A percentile compares a stretch with the other conserved stretches of the same genome.
Evolutionary conservation across 2,329 filamentous ascomycete species (phyloP).

Genomic region (Clonostachys chloroleuca): DNA sequence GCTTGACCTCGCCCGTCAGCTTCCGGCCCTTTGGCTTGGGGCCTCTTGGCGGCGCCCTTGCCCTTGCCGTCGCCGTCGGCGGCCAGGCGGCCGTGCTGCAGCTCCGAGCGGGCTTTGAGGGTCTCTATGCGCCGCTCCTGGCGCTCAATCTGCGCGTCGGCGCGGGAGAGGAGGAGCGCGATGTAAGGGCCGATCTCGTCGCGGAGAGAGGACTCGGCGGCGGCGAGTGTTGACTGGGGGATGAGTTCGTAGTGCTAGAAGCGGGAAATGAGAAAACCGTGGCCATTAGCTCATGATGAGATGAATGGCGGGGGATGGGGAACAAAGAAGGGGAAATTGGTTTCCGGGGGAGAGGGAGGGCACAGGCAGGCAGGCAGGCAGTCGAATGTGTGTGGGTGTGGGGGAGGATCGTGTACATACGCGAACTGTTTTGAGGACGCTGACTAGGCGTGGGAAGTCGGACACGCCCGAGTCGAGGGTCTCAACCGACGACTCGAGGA

Average conservation of each 20-base stretch:
- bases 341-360: neutral
- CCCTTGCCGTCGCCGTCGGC: slow-evolving; percentile 14
- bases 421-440: slow-evolving; percentile 53
- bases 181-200: slow-evolving; percentile 90
- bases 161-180: slow-evolving; percentile 70
- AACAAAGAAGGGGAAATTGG: neutral
- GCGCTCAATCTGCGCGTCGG: slow-evolving; percentile 79
- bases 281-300: too few relatives aligned
- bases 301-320: neutral
- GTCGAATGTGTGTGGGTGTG: too few relatives aligned
- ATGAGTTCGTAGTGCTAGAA: slow-evolving; percentile 86
- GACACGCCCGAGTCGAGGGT: slow-evolving; percentile 51
- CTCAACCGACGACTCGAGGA: slow-evolving; percentile 55
- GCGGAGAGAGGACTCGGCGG: slow-evolving; percentile 78
- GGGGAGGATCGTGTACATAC: slow-evolving; percentile 27
- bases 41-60: slow-evolving; percentile 10
- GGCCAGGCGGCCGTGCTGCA: slow-evolving; percentile 68
- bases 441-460: slow-evolving; percentile 52
- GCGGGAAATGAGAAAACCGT: neutral
- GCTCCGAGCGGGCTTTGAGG: slow-evolving; percentile 75
- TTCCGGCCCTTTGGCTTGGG: slow-evolving; percentile 10
- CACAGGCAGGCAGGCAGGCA: neutral
- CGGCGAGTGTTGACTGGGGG: slow-evolving; percentile 74
- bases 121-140: slow-evolving; percentile 79
- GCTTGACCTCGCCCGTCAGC: slow-evolving; percentile 49